These are phyloP conservation scores for Candida neerlandica DNA, from an alignment of 1,139 yeast genomes.

Conservation along the genomic window DNA sequence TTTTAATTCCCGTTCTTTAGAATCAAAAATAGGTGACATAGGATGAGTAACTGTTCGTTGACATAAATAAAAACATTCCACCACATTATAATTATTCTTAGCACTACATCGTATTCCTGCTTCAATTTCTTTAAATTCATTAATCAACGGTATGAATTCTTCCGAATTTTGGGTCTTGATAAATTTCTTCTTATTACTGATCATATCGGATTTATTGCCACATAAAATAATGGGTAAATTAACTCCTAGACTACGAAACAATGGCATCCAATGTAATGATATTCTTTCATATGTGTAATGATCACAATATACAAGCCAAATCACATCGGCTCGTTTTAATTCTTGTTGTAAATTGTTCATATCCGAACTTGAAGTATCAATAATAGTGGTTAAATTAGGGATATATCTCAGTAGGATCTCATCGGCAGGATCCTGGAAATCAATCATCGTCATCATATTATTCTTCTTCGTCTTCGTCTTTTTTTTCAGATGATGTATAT, in stretches of 20 bases:
- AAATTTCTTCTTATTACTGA: conserved; percentile 7
- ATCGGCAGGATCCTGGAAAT: conserved; percentile 14
- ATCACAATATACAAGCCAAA: conserved; percentile 90
- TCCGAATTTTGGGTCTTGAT: conserved; percentile 52
- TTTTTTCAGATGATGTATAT: background rate
- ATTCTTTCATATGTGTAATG: conserved; percentile 93
- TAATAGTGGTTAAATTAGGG: conserved; percentile 68
- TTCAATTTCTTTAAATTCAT: conserved; percentile 92
- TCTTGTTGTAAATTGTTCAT: conserved; percentile 64
- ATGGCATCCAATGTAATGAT: conserved; percentile 91
- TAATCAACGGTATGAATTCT: conserved; percentile 82
- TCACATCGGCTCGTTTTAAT: conserved; percentile 82
- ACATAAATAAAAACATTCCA: conserved; percentile 85
- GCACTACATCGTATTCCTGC: conserved; percentile 90
- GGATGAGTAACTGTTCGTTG: conserved; percentile 93
- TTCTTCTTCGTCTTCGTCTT: background rate
- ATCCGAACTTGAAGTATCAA: conserved; percentile 80
- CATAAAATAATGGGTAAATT: conserved; percentile 89
- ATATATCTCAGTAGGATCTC: conserved; percentile 45
- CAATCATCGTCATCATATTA: no score
- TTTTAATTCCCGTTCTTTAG: conserved; percentile 83
- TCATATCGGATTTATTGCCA: conserved; percentile 75
- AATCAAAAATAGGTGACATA: conserved; percentile 88
- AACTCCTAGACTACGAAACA: conserved; percentile 88
- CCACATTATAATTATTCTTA: conserved; percentile 76